Evolutionary conservation across 2,329 filamentous ascomycete species (phyloP).

Genomic region (Fusarium chaquense): DNA sequence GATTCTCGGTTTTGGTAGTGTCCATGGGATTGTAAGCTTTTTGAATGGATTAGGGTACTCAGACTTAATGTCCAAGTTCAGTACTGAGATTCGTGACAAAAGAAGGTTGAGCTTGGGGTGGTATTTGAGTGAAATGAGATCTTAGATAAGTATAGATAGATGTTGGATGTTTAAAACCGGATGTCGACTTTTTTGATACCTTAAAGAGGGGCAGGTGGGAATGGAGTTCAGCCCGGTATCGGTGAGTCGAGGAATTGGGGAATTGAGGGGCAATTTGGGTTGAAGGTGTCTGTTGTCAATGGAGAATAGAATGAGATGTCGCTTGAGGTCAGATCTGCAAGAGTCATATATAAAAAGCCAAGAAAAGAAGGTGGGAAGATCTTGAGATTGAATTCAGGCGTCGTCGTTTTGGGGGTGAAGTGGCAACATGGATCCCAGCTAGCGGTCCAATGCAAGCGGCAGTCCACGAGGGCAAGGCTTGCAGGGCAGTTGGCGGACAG

Average conservation of each 20-base stretch:
- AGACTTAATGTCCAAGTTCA: not conserved
- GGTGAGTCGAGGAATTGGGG: slow-evolving; percentile 20
- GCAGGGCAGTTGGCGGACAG: slow-evolving; percentile 25
- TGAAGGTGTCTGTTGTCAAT: not conserved
- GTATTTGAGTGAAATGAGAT: slow-evolving; percentile 19
- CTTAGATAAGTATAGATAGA: slow-evolving; percentile 1
- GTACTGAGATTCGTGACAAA: not conserved
- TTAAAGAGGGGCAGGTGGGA: slow-evolving; percentile 41
- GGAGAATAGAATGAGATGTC: slow-evolving; percentile 8
- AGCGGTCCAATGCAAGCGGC: slow-evolving; percentile 15
- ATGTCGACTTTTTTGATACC: slow-evolving; percentile 24
- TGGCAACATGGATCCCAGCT: slow-evolving; percentile 27
- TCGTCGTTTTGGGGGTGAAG: slow-evolving; percentile 22
- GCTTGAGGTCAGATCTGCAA: slow-evolving; percentile 23
- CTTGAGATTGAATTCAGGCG: slow-evolving; percentile 25
- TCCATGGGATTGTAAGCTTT: slow-evolving; percentile 50
- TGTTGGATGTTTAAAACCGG: slow-evolving; percentile 30
- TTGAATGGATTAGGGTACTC: slow-evolving; percentile 1
- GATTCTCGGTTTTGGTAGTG: slow-evolving; percentile 48
- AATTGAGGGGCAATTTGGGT: not conserved
- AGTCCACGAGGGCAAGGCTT: slow-evolving; percentile 38
- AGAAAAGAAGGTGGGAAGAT: slow-evolving; percentile 36
- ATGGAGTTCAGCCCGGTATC: slow-evolving; percentile 41
- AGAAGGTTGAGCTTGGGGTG: not conserved
- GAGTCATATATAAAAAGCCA: slow-evolving; percentile 20